These are phyloP conservation scores for Claviceps digitariae DNA, from an alignment of 2,329 filamentous ascomycete genomes.

Conservation along the genomic window DNA sequence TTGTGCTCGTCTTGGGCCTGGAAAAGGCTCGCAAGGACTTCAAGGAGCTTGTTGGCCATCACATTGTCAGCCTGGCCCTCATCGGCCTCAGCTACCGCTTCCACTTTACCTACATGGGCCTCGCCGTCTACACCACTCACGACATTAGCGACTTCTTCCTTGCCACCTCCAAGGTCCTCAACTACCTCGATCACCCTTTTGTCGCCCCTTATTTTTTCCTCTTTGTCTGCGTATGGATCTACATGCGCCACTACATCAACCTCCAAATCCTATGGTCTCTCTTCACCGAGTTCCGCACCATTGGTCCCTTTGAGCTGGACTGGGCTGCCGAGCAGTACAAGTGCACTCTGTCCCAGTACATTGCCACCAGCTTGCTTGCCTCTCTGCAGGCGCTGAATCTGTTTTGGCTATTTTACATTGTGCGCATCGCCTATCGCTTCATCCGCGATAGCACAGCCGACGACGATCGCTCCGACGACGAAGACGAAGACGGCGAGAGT, in stretches of 20 bases:
- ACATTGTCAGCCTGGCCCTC: constrained; percentile 74
- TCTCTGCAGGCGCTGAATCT: constrained; percentile 62
- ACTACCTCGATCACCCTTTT: constrained; percentile 71
- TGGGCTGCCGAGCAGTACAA: constrained; percentile 71
- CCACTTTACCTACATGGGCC: constrained; percentile 90
- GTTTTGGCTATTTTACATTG: constrained; percentile 70
- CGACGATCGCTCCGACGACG: constrained; percentile 59
- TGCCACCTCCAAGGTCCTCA: constrained; percentile 80
- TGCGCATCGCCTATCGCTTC: constrained; percentile 61
- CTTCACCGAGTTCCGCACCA: constrained; percentile 59
- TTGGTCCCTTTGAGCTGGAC: constrained; percentile 63
- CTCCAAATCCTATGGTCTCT: constrained; percentile 62
- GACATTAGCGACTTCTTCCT: constrained; percentile 95
- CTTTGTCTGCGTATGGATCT: constrained; percentile 78
- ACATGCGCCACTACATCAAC: constrained; percentile 78
- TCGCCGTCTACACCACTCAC: constrained; percentile 88
- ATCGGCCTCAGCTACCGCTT: constrained; percentile 85
- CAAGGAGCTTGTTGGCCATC: constrained; percentile 82
- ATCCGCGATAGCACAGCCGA: constrained; percentile 45
- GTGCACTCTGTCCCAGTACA: constrained; percentile 54
- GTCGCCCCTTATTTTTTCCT: constrained; percentile 73
- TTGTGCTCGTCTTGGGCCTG: constrained; percentile 73
- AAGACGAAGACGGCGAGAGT: constrained; percentile 38
- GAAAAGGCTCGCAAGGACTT: constrained; percentile 94
- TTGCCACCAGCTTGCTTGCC: constrained; percentile 51